Base-by-base conservation (phyloP, 345 rosid species). In the Lumnitzera littorea region DNA sequence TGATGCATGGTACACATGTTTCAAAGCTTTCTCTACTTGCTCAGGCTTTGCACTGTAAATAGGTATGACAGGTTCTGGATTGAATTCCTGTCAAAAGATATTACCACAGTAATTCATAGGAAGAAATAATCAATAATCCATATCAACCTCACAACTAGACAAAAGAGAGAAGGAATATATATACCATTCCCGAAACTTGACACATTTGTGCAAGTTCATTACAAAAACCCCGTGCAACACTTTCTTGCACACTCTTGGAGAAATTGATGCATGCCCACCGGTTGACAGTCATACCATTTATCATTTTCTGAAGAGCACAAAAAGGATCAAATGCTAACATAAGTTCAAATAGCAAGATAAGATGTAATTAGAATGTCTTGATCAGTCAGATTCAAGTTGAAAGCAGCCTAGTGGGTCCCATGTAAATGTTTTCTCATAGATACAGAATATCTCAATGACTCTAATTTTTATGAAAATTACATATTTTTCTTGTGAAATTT, bases 171-270 rank as follows among this genome's bases (percentile, higher is more conserved):
- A 4, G 47, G 25, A 56, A 53, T 20, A 20, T 20, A 16, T 57
- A 11, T 80, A 94, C 99, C 99, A 95, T 95, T 76, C 99, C 99
- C n/a, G 96, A 95, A 24, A 95, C 85, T 83, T 88, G 91, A 59
- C 99, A 95, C 97, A 91, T 91, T 71, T 95, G 97, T 67, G 82
- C 87, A 68, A 95, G 96, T 57, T 95, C 99, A 70, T 57, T 82
- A 77, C 95, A 95, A 65, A 95, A 95, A 13, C 91, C 97, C 8
- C 85, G 89, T 43, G 95, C 99, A 69, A 86, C 84, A 41, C 78
- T 88, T 63, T 95, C 99, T 82, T 95, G 99, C 29, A 95, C 97
- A 29, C 86, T 91, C 27, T 91, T 80, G 54, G 97, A 95, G 69
- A 95, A 95, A 83, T 95, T 91, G 61, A 95, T 88, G 70, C 99